Conservation (phyloP, 805 yeast genomes). For the Yamadazyma ubonensis region DNA sequence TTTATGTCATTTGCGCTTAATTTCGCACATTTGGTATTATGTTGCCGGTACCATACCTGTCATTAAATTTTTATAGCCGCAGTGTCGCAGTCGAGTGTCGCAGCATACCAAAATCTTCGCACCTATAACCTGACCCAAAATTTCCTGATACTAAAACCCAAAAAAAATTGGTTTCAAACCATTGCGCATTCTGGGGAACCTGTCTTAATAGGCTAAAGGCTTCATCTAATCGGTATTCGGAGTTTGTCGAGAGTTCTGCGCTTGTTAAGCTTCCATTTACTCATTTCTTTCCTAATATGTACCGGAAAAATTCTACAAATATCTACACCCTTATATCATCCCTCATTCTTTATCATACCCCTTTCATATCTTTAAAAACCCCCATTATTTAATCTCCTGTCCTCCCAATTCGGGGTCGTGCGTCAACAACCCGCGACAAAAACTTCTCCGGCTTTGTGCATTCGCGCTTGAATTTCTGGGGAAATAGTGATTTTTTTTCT, state of each 20-base stretch:
- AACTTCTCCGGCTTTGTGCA: slow-evolving; percentile 8
- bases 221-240: slow-evolving; percentile 2
- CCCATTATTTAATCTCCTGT: neutral
- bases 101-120: too few species aligned
- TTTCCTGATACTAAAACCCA: neutral
- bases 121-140: slow-evolving; percentile 10
- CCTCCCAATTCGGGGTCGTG: slow-evolving; percentile 3
- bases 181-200: slow-evolving; percentile 10
- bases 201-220: slow-evolving; percentile 1
- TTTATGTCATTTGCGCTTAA: too few species aligned
- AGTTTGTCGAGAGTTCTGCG: slow-evolving; percentile 1
- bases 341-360: too few species aligned
- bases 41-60: too few species aligned
- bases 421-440: neutral
- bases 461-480: slow-evolving; percentile 6
- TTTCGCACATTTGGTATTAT: too few species aligned
- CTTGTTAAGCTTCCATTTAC: neutral
- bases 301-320: neutral
- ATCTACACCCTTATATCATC: too few species aligned
- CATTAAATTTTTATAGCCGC: too few species aligned
- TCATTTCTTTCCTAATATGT: neutral
- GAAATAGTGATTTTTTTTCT: slow-evolving; percentile 5
- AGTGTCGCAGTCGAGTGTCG: too few species aligned
- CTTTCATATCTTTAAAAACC: neutral
- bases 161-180: neutral